Percentiles rank a stretch among this genome's conserved stretches.
These are phyloP conservation scores for Strobilomyces dryophilus DNA, from an alignment of 768 basidiomycete species.

Conservation along the genomic window DNA sequence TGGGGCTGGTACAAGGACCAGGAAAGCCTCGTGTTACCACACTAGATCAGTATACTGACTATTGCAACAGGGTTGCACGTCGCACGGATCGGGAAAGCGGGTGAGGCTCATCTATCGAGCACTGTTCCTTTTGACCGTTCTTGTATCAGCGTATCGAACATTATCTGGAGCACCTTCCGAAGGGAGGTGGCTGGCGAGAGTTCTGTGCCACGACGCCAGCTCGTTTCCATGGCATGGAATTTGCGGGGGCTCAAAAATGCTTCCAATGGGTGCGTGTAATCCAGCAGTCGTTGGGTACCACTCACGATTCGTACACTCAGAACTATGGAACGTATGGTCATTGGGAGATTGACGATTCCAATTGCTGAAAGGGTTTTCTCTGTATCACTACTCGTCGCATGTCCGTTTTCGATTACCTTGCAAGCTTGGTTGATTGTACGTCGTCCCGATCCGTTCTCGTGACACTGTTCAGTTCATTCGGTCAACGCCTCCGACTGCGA, in stretches of 20 bases:
- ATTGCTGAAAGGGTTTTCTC: slow-evolving; percentile 2
- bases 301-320: background rate
- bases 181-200: slow-evolving; percentile 26
- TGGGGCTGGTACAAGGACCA: slow-evolving; percentile 30
- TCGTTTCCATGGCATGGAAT: slow-evolving; percentile 22
- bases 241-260: slow-evolving; percentile 22
- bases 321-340: slow-evolving; percentile 17
- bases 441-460: too few relatives aligned
- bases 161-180: slow-evolving; percentile 25
- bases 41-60: background rate
- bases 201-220: slow-evolving; percentile 34
- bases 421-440: too few relatives aligned
- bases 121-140: background rate
- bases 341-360: slow-evolving; percentile 20
- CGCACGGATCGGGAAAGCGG: slow-evolving; percentile 22
- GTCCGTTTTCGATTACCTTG: too few relatives aligned
- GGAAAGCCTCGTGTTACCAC: slow-evolving; percentile 5
- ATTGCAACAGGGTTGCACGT: slow-evolving; percentile 22
- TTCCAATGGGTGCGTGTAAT: slow-evolving; percentile 13
- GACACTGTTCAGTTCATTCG: too few relatives aligned
- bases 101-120: slow-evolving; percentile 4
- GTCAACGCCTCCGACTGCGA: too few relatives aligned
- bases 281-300: background rate
- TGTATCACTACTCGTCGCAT: too few relatives aligned
- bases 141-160: slow-evolving; percentile 28